phyloP scores from a whole-genome alignment of 495 filamentous ascomycete species.

The Podospora bellae-mahoneyi region DNA sequence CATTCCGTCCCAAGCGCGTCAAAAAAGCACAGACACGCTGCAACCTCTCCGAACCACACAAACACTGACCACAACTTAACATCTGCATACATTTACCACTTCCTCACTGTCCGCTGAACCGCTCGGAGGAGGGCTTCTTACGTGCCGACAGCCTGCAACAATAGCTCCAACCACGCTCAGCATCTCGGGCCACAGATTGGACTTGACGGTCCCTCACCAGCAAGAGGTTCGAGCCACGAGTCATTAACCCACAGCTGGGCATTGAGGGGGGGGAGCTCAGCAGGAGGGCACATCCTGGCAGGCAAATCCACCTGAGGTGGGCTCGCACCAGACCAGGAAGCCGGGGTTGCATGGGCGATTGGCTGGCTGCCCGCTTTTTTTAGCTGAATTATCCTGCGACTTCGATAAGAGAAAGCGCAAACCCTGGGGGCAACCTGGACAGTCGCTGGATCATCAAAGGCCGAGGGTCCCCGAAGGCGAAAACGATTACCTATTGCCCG shows the following conservation, averaged over 20 bases:
- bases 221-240: neutral
- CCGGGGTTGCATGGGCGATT: neutral
- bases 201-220: neutral
- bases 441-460: neutral
- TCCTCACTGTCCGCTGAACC: too few species aligned
- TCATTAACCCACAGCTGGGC: conserved; percentile 1
- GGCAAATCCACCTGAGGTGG: neutral
- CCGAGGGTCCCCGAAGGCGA: conserved; percentile 4
- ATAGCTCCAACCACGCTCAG: too few species aligned
- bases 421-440: conserved; percentile 3
- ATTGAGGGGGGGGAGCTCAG: neutral
- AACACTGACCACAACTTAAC: neutral
- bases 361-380: neutral
- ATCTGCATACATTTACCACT: too few species aligned
- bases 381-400: neutral
- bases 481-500: neutral
- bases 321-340: conserved; percentile 3
- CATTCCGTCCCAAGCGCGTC: neutral
- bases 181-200: neutral
- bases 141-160: too few species aligned
- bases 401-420: conserved; percentile 2
- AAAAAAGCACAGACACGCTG: neutral
- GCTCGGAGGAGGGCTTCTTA: too few species aligned
- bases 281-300: neutral
- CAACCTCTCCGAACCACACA: neutral